Evolutionary conservation across 257 asterid genomes (phyloP).

Genomic region (Voacanga thouarsii): DNA sequence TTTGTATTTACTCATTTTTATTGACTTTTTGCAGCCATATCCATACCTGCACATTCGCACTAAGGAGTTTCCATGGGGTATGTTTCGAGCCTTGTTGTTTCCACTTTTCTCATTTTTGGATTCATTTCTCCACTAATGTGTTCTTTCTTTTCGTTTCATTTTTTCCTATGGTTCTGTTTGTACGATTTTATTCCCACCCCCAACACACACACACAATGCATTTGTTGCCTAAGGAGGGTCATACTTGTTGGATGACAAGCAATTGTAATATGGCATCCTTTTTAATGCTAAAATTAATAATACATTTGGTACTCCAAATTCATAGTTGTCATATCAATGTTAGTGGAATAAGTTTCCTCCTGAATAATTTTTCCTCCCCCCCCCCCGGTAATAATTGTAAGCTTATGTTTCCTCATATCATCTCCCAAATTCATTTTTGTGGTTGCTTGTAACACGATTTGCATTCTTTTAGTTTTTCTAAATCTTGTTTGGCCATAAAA

Average conservation of each 20-base stretch:
- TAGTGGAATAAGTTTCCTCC: not conserved
- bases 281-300: not conserved
- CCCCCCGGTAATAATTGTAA: too few species aligned
- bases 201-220: too few species aligned
- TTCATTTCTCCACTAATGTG: not conserved
- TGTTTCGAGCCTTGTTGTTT: not conserved
- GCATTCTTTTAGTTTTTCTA: too few species aligned
- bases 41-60: conserved; percentile 71
- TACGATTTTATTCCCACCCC: not conserved
- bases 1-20: not conserved
- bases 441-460: too few species aligned
- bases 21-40: conserved; percentile 49
- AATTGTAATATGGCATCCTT: too few species aligned
- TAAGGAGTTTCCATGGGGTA: conserved; percentile 95
- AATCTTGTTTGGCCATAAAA: not conserved
- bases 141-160: not conserved
- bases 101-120: not conserved
- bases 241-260: not conserved
- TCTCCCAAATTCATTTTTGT: too few species aligned
- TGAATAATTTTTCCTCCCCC: too few species aligned
- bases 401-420: too few species aligned
- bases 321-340: not conserved
- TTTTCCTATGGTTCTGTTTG: not conserved
- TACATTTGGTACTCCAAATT: not conserved
- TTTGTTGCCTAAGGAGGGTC: conserved; percentile 1